Evolutionary conservation across 495 filamentous ascomycete species (phyloP).

Genomic region (Tuber borchii): DNA sequence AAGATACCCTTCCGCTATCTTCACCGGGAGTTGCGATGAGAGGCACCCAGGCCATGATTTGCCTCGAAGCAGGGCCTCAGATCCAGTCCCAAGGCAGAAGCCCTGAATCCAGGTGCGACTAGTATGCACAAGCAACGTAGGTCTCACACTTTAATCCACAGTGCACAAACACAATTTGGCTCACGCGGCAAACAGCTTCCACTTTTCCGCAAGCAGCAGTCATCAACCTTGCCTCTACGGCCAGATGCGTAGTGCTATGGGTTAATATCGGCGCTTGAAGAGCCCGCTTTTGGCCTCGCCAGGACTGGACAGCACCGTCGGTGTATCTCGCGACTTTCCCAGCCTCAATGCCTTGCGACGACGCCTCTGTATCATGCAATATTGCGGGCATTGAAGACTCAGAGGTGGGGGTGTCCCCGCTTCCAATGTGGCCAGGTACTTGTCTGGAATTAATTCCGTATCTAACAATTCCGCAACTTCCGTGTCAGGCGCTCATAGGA

Average conservation of each 20-base stretch:
- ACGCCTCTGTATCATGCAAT: neutral
- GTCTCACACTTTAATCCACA: neutral
- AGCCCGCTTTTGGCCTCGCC: neutral
- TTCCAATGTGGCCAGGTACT: neutral
- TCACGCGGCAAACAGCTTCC: neutral
- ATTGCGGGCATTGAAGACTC: neutral
- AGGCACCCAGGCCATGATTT: neutral
- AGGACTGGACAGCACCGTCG: neutral
- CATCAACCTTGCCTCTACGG: neutral
- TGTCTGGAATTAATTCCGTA: neutral
- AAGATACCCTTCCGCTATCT: neutral
- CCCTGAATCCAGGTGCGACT: neutral
- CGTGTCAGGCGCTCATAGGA: neutral
- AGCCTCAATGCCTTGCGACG: neutral
- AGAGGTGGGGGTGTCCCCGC: neutral
- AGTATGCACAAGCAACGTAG: neutral
- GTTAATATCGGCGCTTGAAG: neutral
- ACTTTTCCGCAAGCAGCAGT: neutral
- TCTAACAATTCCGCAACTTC: neutral
- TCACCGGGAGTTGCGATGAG: neutral
- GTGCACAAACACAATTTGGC: neutral
- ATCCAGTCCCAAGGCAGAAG: slow-evolving; percentile 3
- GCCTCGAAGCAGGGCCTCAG: neutral
- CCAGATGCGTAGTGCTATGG: neutral
- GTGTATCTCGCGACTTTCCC: neutral